Base-by-base conservation (phyloP, 2,329 filamentous ascomycete species). In the Colletotrichum abscissum region DNA sequence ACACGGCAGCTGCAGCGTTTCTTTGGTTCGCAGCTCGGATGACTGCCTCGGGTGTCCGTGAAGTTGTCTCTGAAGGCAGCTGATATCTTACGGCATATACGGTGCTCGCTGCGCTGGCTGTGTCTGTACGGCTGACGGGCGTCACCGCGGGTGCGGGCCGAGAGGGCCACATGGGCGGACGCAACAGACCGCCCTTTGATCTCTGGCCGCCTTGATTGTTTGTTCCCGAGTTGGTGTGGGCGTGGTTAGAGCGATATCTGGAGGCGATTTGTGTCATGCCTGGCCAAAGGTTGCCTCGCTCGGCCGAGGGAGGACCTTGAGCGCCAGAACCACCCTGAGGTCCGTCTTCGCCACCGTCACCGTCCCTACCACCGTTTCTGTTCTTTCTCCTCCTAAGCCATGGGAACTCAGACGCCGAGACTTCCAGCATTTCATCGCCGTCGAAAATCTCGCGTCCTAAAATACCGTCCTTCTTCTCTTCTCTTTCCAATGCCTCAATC, bases 401-500 rank as follows among this genome's bases (percentile, higher is more conserved):
- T 12, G 84, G 80, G 30, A 86, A 86, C 52, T 90, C 88, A 1
- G 87, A 83, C 2, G 87, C 84, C 49, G 88, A 86, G 19, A 87
- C 83, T 63, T 96, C 94, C 49, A 97, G 87, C 92, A 97, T 97
- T 80, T 98, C 95, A 78, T 98, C 95, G 4, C 95, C 95, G 77
- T 98, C 95, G 79, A 97, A 98, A 0, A 98, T 92, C 79, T 98
- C 95, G 75, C 95, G 88, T 4, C 95, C 95, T 1, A 98, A 84
- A 68, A 98, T 97, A 0, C 95, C 95, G 77, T 97, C 95, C 82
- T 97, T 97, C 83, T 95, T 95, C 81, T 98, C 95, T 81, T 98
- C 95, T 76, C 95, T 91, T 84, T 98, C 95, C 74, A 98, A 83
- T 0, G 95, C 94, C 81, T 98, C 95, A 62, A 98, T 98, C 30